Percentiles rank a stretch among this genome's conserved stretches.
These are phyloP conservation scores for Rhizopus delemar DNA, from an alignment of 371 early-diverging fungal species.

Conservation along the genomic window DNA sequence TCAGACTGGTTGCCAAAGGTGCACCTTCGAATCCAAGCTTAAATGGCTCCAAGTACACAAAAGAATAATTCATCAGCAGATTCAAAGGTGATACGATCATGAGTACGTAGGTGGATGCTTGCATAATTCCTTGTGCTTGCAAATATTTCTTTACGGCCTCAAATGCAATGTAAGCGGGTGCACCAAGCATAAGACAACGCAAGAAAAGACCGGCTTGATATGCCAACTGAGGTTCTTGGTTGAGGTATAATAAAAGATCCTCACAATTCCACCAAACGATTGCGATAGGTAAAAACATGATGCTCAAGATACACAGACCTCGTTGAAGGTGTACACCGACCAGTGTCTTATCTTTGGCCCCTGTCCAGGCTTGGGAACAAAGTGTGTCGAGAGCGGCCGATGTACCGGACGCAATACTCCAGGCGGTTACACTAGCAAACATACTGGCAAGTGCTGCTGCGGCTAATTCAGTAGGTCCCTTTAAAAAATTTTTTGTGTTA, in stretches of 20 bases:
- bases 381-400: conserved; percentile 84
- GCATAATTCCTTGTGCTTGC: conserved; percentile 85
- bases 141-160: conserved; percentile 79
- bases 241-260: conserved; percentile 42
- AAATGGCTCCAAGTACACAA: conserved; percentile 69
- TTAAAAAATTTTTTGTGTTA: not conserved
- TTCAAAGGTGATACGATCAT: conserved; percentile 71
- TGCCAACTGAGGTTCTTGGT: conserved; percentile 45
- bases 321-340: conserved; percentile 86
- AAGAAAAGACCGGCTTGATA: conserved; percentile 54
- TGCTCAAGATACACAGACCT: conserved; percentile 65
- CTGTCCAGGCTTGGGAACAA: conserved; percentile 86
- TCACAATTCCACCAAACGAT: conserved; percentile 75
- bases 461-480: conserved; percentile 71
- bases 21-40: conserved; percentile 80
- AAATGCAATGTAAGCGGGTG: conserved; percentile 73
- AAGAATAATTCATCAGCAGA: conserved; percentile 63
- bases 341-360: conserved; percentile 63
- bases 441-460: conserved; percentile 73
- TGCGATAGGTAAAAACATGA: conserved; percentile 72
- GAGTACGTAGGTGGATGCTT: conserved; percentile 70
- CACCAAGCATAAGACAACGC: conserved; percentile 65
- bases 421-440: conserved; percentile 80
- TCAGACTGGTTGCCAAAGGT: conserved; percentile 72
- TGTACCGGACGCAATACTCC: conserved; percentile 69